Percentiles rank a stretch among this genome's conserved stretches.
Evolutionary conservation across 139 green algal genomes (phyloP).

Genomic region (Chlamydomonas incerta): DNA sequence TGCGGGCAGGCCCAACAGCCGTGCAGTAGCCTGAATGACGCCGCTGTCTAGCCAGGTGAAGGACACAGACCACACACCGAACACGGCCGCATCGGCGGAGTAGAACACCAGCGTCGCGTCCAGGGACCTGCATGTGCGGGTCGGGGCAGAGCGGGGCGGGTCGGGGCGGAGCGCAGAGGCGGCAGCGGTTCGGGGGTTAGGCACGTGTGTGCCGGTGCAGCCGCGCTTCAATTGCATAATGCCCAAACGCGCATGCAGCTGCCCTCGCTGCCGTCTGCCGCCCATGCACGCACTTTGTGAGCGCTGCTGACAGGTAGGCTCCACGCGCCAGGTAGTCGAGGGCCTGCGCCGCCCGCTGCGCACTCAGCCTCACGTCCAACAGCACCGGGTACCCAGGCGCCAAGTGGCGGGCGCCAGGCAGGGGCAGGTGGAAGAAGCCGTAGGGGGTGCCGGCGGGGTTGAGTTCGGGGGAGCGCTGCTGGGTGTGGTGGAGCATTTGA

Average conservation of each 20-base stretch:
- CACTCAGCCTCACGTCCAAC: constrained; percentile 16
- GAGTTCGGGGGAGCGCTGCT: constrained; percentile 5
- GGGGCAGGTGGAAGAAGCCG: constrained; percentile 38
- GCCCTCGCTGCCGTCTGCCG: too few species aligned
- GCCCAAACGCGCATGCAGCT: too few species aligned
- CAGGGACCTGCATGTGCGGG: background rate
- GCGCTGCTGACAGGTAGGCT: constrained; percentile 11
- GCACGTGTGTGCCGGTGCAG: too few species aligned
- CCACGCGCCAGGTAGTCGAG: constrained; percentile 26
- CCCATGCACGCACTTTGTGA: constrained; percentile 15
- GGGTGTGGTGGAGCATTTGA: background rate
- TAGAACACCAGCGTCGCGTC: constrained; percentile 12
- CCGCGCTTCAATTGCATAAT: too few species aligned
- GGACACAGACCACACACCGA: constrained; percentile 18
- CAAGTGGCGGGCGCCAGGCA: background rate
- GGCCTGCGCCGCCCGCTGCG: background rate
- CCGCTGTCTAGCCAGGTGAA: constrained; percentile 17
- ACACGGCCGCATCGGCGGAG: constrained; percentile 9
- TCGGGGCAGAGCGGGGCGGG: too few species aligned
- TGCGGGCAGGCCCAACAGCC: constrained; percentile 17
- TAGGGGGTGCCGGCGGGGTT: background rate
- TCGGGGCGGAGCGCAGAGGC: too few species aligned
- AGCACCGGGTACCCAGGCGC: constrained; percentile 39
- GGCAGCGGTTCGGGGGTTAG: too few species aligned
- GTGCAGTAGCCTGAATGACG: background rate